phyloP scores from a whole-genome alignment of 768 basidiomycete species.

The Leccinellum albellum region DNA sequence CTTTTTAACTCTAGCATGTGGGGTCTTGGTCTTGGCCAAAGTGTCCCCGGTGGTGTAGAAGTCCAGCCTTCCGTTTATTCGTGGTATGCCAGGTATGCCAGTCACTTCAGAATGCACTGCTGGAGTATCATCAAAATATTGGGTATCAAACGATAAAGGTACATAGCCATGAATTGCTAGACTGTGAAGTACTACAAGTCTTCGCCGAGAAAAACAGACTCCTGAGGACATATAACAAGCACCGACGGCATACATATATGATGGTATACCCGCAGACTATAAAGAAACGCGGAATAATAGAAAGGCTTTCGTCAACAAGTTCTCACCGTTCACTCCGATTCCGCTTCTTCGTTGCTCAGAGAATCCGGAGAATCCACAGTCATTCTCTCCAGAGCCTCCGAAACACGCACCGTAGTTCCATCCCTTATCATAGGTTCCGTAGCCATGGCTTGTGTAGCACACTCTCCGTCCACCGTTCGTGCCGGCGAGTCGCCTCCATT shows the following conservation, averaged over 20 bases:
- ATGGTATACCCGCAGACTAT: neutral
- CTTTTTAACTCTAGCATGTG: too few relatives aligned
- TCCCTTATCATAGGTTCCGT: neutral
- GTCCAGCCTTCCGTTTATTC: too few relatives aligned
- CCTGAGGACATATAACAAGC: neutral
- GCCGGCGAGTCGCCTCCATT: neutral
- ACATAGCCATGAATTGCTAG: neutral
- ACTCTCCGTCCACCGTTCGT: neutral
- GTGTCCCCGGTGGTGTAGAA: too few relatives aligned
- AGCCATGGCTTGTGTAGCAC: neutral
- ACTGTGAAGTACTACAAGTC: neutral
- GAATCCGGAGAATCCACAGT: conserved; percentile 12
- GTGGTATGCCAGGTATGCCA: too few relatives aligned
- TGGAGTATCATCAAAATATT: neutral
- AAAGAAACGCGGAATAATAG: neutral
- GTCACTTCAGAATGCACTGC: neutral
- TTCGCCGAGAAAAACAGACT: neutral
- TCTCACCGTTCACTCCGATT: neutral
- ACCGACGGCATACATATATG: neutral
- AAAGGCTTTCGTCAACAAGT: neutral
- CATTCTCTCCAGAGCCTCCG: conserved; percentile 25
- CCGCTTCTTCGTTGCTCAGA: neutral
- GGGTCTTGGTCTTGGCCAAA: too few relatives aligned
- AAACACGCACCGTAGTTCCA: conserved; percentile 9
- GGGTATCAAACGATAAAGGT: neutral